These are phyloP conservation scores for Allium cepa DNA, from an alignment of 106 monocot genomes.

Conservation along the genomic window DNA sequence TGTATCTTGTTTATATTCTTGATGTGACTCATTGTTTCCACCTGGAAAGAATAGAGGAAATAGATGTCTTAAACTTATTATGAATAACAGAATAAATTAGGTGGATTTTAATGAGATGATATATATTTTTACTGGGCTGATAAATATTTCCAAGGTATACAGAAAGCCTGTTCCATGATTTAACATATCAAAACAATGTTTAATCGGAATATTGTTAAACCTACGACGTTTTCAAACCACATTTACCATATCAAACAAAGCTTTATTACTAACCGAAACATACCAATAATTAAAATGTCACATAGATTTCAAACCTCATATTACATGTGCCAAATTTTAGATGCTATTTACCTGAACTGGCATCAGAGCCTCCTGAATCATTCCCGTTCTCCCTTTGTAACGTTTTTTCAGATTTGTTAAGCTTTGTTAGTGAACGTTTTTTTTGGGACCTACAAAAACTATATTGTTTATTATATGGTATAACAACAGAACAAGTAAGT, in stretches of 20 bases:
- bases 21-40: constrained; percentile 1
- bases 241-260: too few relatives aligned
- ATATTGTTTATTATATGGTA: neutral
- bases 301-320: too few relatives aligned
- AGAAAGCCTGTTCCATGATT: too few relatives aligned
- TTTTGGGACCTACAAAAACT: constrained; percentile 19
- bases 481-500: neutral
- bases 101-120: too few relatives aligned
- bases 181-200: neutral
- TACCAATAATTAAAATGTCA: too few relatives aligned
- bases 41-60: constrained; percentile 1
- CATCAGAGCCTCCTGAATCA: constrained; percentile 24
- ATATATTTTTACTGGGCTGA: too few relatives aligned
- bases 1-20: constrained; percentile 9
- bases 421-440: constrained; percentile 16
- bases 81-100: too few relatives aligned
- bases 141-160: too few relatives aligned
- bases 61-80: too few relatives aligned
- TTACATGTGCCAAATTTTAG: neutral
- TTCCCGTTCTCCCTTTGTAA: constrained; percentile 16
- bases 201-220: neutral
- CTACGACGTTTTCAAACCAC: too few relatives aligned
- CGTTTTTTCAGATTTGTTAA: constrained; percentile 8
- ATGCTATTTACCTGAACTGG: constrained; percentile 34
- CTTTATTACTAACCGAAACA: too few relatives aligned